A percentile compares a stretch with the other conserved stretches of the same genome.
phyloP scores from a whole-genome alignment of 176 grass and related monocot species.

The Themeda triandra region DNA sequence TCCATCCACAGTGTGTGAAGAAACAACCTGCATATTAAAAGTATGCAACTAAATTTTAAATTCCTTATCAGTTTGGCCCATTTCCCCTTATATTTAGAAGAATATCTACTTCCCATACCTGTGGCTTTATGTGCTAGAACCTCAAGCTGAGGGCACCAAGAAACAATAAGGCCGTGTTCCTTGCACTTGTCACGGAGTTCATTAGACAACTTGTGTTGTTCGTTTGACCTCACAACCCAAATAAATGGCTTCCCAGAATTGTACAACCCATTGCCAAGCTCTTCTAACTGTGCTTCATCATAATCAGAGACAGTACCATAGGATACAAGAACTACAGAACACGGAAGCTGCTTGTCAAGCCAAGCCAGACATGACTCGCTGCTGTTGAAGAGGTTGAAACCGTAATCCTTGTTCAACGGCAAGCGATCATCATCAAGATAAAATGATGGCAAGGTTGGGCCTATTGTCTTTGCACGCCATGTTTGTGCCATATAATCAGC shows the following conservation, averaged over 20 bases:
- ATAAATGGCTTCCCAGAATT: background rate
- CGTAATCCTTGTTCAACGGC: no score
- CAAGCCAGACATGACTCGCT: no score
- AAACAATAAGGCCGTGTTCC: background rate
- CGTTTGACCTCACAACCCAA: slow-evolving; percentile 13
- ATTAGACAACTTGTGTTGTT: background rate
- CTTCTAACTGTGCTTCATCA: background rate
- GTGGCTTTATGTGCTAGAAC: slow-evolving; percentile 39
- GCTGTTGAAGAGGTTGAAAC: no score
- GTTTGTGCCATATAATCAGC: slow-evolving; percentile 20
- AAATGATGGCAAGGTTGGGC: slow-evolving; percentile 31
- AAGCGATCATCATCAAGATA: slow-evolving; percentile 25
- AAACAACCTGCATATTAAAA: slow-evolving; percentile 33
- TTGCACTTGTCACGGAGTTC: no score
- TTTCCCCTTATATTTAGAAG: background rate
- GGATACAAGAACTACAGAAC: slow-evolving; percentile 40
- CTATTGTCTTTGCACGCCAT: slow-evolving; percentile 36
- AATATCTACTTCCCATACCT: background rate
- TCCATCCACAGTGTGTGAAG: slow-evolving; percentile 57
- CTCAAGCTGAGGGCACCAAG: slow-evolving; percentile 38
- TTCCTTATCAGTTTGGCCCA: background rate
- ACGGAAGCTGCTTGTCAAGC: no score
- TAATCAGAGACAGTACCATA: slow-evolving; percentile 31
- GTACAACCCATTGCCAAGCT: slow-evolving; percentile 32
- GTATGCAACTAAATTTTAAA: background rate